Evolutionary conservation across 164 flowering plant species (phyloP).

Genomic region (Saururus chinensis): DNA sequence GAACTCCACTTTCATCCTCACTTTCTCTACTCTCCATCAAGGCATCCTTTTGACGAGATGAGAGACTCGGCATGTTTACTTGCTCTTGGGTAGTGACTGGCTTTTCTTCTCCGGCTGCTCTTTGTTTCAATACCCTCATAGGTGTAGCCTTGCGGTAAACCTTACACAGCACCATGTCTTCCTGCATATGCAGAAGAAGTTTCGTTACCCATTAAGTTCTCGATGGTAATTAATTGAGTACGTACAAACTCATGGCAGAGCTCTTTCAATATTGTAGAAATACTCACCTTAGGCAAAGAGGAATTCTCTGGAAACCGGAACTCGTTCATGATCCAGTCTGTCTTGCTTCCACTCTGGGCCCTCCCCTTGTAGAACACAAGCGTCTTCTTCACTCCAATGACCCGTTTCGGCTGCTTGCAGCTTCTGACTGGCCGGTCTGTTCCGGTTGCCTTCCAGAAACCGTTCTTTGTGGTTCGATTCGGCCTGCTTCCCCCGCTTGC

Average conservation of each 20-base stretch:
- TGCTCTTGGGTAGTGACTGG: neutral
- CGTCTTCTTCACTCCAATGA: slow-evolving; percentile 71
- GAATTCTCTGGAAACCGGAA: slow-evolving; percentile 26
- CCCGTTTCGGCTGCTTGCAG: slow-evolving; percentile 39
- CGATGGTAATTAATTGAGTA: no score
- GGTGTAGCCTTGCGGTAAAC: slow-evolving; percentile 90
- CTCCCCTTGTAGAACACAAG: slow-evolving; percentile 84
- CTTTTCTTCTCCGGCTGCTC: slow-evolving; percentile 66
- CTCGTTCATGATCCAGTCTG: slow-evolving; percentile 98
- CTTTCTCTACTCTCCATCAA: neutral
- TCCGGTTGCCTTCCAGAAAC: slow-evolving; percentile 98
- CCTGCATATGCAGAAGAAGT: slow-evolving; percentile 9
- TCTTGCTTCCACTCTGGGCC: slow-evolving; percentile 68
- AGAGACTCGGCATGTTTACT: slow-evolving; percentile 6
- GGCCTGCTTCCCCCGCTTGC: slow-evolving; percentile 67
- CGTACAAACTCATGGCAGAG: no score
- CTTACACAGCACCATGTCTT: slow-evolving; percentile 63
- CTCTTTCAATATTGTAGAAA: no score
- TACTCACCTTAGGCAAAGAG: slow-evolving; percentile 15
- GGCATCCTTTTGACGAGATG: neutral
- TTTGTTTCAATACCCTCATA: slow-evolving; percentile 76
- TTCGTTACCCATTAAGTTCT: neutral
- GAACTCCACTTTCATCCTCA: slow-evolving; percentile 5
- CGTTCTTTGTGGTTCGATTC: slow-evolving; percentile 65
- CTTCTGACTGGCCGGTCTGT: slow-evolving; percentile 62